Percentiles rank a stretch among this genome's conserved stretches.
Conservation (phyloP, 495 filamentous ascomycete genomes). For the Tetracladium setigerum region DNA sequence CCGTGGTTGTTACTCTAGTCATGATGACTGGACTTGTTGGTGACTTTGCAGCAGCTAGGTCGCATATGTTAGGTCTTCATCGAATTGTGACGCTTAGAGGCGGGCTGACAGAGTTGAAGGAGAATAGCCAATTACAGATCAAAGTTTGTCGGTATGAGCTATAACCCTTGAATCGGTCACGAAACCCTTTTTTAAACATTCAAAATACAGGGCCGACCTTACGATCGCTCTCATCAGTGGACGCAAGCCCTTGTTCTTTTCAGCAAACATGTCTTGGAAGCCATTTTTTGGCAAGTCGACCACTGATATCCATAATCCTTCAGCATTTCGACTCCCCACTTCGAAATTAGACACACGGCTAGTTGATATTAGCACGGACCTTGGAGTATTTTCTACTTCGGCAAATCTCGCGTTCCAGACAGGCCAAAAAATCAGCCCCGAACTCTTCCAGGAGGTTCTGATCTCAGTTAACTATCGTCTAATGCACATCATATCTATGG, state of each 20-base stretch:
- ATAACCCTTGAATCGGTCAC: background rate
- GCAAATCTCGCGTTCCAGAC: slow-evolving; percentile 28
- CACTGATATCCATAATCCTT: background rate
- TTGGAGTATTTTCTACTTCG: slow-evolving; percentile 27
- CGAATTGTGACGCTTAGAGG: slow-evolving; percentile 32
- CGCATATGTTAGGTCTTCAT: slow-evolving; percentile 31
- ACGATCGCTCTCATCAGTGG: slow-evolving; percentile 24
- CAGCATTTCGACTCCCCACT: too few species aligned
- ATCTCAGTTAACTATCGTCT: slow-evolving; percentile 36
- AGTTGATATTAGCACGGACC: slow-evolving; percentile 24
- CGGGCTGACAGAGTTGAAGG: slow-evolving; percentile 20
- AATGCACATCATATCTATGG: slow-evolving; percentile 27
- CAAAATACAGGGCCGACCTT: slow-evolving; percentile 20
- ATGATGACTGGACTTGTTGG: slow-evolving; percentile 24
- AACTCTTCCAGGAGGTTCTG: slow-evolving; percentile 29
- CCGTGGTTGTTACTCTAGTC: slow-evolving; percentile 25
- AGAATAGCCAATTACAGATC: slow-evolving; percentile 23
- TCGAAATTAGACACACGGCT: slow-evolving; percentile 23
- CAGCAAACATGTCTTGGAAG: slow-evolving; percentile 14
- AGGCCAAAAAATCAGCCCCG: slow-evolving; percentile 18
- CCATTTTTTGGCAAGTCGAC: slow-evolving; percentile 17
- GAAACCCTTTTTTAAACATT: slow-evolving; percentile 20
- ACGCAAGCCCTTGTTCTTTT: slow-evolving; percentile 26
- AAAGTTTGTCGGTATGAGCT: slow-evolving; percentile 23
- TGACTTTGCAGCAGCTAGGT: slow-evolving; percentile 22